Base-by-base conservation (phyloP, 768 basidiomycete species). In the Guyanaporus albipodus region DNA sequence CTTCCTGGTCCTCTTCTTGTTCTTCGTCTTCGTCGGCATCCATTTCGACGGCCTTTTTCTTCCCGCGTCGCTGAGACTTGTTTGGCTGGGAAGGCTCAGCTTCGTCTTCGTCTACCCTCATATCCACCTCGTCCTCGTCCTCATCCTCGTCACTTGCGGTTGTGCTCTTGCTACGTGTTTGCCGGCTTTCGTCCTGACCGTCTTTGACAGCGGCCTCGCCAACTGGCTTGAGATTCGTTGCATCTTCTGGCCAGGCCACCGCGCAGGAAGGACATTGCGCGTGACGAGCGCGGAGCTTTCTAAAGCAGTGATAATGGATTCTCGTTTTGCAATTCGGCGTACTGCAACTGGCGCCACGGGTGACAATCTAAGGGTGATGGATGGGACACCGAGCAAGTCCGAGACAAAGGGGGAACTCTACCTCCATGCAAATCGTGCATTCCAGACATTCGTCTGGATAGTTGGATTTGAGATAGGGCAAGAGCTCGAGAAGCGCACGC, bases 401-500 rank as follows among this genome's bases (percentile, higher is more conserved):
- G 37, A 35, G 10, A 33, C 23, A n/a, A 39, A 15, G 4, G 8
- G 5, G 17, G 22, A 7, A 28, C 7, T 70, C 12, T 44, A 87
- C 86, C 69, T 87, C 84, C 50, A 74, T 60, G 68, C 91, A 93
- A 38, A 85, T 76, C 2, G 77, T 78, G 57, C 91, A 93, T 52
- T 89, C 85, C 4, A 81, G 56, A 14, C 79, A 66, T 39, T 89
- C 85, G 2, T 88, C 82, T 0, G 80, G 72, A 61, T 83, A 94
- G 4, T 79, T 83, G 14, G 77, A 73, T 56, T 81, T 83, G 49
- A 94, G 75, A 59, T 92, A 94, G 1, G 77, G 73, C 2, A 69
- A 66, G 6, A 94, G 79, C 59, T 93, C 91, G 17, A 89, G 67
- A 15, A 89, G 63, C 0, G 88, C 75, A 9, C 91, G 86, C 1